Base-by-base conservation (phyloP, 2,329 filamentous ascomycete genomes). In the Penicillium psychrosexuale region DNA sequence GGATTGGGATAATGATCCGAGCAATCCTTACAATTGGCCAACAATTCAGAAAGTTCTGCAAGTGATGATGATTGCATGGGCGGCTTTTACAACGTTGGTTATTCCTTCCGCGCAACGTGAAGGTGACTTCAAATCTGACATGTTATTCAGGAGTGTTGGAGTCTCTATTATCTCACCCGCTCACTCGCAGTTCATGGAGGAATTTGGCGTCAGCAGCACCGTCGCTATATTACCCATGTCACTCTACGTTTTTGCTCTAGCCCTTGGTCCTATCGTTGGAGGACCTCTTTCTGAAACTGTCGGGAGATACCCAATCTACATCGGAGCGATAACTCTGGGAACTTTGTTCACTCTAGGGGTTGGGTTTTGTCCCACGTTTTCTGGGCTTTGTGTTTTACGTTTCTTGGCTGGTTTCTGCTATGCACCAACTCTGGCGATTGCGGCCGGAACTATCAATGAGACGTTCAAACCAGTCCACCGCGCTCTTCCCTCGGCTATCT, bases 201-300 rank as follows among this genome's bases (percentile, higher is more conserved):
- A 61, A 8, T 63, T 63, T 9, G 28, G 33, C 5, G 57, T 63
- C 2, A 31, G 55, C 11, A 57, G 52, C 30, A 62, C 59, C 1
- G 55, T 55, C 5, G 57, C 61, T 13, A 55, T 63, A 12, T 24
- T 63, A 8, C 61, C 61, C 1, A 24, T 60, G 15, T 63, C 61
- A 0, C 57, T 63, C 8, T 63, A 63, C 30, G 54, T 57, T 3
- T 47, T 61, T 8, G 61, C 61, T 1, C 40, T 63, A 5, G 59
- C 51, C 7, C 49, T 63, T 2, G 64, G 64, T 0, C 64, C 64
- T 31, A 40, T 66, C n/a, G 57, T 65, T 9, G 59, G 61, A 9
- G 63, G 61, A 0, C 64, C 64, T 8, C 47, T 66, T 3, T 63
- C 60, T 9, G 64, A 66, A 34, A 64, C 62, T 2, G 39, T 65